These are phyloP conservation scores for Dendrothele bispora DNA, from an alignment of 768 basidiomycete species.

Conservation along the genomic window DNA sequence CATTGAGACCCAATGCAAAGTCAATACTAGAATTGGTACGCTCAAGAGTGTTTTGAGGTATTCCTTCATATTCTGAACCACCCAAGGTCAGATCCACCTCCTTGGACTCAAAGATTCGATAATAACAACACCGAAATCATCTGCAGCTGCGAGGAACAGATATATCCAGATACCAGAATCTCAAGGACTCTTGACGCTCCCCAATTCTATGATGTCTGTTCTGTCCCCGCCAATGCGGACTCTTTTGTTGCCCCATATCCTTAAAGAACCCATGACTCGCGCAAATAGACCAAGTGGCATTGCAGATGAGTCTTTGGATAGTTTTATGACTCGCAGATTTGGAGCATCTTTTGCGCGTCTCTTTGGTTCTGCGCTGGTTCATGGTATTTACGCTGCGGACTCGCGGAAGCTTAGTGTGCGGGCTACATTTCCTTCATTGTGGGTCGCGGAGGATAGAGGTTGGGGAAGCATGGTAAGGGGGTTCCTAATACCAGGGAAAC, in stretches of 20 bases:
- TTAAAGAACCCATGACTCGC: constrained; percentile 58
- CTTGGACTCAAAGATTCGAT: constrained; percentile 60
- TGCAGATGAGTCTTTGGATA: constrained; percentile 79
- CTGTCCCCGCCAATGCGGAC: constrained; percentile 39
- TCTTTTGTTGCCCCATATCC: constrained; percentile 51
- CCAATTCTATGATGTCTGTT: constrained; percentile 38
- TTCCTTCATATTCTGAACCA: constrained; percentile 8
- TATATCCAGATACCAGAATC: constrained; percentile 62
- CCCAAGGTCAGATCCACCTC: constrained; percentile 66
- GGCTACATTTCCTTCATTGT: constrained; percentile 74
- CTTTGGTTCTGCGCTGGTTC: constrained; percentile 80
- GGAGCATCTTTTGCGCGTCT: constrained; percentile 69
- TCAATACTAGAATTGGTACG: constrained; percentile 80
- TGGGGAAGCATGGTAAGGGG: constrained; percentile 72
- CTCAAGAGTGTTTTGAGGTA: constrained; percentile 1
- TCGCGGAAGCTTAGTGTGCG: constrained; percentile 71
- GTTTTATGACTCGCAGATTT: constrained; percentile 74
- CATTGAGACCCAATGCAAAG: constrained; percentile 74
- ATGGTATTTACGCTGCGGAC: constrained; percentile 93
- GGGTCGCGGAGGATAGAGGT: constrained; percentile 66
- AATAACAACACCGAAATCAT: constrained; percentile 62
- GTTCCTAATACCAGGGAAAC: constrained; percentile 31
- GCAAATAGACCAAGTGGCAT: constrained; percentile 37
- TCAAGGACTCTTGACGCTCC: constrained; percentile 53
- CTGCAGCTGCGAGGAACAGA: constrained; percentile 76